A percentile compares a stretch with the other conserved stretches of the same genome.
Conservation (phyloP, 306 rosid species). For the Lupinus albus region DNA sequence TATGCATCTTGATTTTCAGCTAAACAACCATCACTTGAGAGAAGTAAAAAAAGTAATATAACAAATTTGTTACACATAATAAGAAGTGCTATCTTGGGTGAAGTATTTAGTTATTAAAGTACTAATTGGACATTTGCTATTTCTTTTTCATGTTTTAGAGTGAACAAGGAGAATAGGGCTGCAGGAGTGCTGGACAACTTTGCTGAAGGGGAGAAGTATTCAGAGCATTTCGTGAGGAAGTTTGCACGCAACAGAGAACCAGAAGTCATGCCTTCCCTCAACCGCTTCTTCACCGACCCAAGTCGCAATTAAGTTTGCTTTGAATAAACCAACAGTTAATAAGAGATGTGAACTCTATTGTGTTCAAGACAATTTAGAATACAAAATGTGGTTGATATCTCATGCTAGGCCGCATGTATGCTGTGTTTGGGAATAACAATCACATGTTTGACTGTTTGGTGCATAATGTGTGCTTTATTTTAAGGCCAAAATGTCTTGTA, state of each 20-base stretch:
- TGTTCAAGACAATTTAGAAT: neutral
- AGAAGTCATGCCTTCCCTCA: constrained; percentile 71
- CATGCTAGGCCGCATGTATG: constrained; percentile 24
- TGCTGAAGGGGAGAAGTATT: constrained; percentile 69
- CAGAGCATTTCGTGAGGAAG: constrained; percentile 63
- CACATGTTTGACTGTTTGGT: constrained; percentile 35
- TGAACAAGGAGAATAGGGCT: constrained; percentile 72
- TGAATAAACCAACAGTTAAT: constrained; percentile 3
- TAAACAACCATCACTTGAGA: neutral
- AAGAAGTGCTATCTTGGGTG: neutral
- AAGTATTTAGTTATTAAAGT: neutral
- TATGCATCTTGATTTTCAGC: neutral
- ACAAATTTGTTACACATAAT: neutral
- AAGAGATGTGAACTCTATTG: constrained; percentile 30
- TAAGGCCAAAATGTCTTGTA: neutral
- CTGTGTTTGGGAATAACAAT: constrained; percentile 39
- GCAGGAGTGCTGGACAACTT: constrained; percentile 85
- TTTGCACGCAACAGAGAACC: constrained; percentile 68
- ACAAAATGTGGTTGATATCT: constrained; percentile 35
- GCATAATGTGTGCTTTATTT: constrained; percentile 14
- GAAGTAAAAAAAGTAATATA: neutral
- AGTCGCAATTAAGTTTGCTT: constrained; percentile 55
- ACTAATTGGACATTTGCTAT: constrained; percentile 23
- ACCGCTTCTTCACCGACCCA: constrained; percentile 68
- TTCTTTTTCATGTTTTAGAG: constrained; percentile 47